phyloP scores from a whole-genome alignment of 306 rosid species.

The Quercus gilva region DNA sequence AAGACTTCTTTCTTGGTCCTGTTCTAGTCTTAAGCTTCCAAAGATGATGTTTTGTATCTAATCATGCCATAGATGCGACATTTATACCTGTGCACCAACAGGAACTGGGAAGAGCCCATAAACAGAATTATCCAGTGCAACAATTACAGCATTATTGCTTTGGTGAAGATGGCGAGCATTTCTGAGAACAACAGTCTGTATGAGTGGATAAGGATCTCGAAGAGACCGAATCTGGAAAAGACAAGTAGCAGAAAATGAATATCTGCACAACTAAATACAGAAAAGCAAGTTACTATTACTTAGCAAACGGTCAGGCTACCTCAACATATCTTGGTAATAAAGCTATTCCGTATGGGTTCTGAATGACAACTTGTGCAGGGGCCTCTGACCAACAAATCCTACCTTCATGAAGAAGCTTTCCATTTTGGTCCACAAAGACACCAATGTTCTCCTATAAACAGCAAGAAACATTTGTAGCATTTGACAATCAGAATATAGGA shows the following conservation, averaged over 20 bases:
- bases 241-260: constrained; percentile 18
- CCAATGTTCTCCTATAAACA: constrained; percentile 88
- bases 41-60: not conserved
- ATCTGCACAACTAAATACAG: constrained; percentile 6
- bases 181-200: constrained; percentile 88
- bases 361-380: constrained; percentile 73
- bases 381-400: constrained; percentile 99
- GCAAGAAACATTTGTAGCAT: constrained; percentile 13
- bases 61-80: not conserved
- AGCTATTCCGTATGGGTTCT: constrained; percentile 87
- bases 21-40: not conserved
- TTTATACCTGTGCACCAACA: constrained; percentile 91
- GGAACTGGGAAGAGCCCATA: constrained; percentile 95
- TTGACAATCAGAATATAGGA: constrained; percentile 9
- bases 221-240: constrained; percentile 82
- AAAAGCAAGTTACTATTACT: not conserved
- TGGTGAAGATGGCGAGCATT: constrained; percentile 72
- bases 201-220: constrained; percentile 78
- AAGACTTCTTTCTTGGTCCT: not conserved
- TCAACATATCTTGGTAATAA: constrained; percentile 84
- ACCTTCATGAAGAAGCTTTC: constrained; percentile 88
- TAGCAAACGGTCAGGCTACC: constrained; percentile 39
- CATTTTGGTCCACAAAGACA: constrained; percentile 95
- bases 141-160: constrained; percentile 54
- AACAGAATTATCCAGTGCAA: constrained; percentile 78